Conservation (phyloP, 129 eudicot species). For the Cynara cardunculus region DNA sequence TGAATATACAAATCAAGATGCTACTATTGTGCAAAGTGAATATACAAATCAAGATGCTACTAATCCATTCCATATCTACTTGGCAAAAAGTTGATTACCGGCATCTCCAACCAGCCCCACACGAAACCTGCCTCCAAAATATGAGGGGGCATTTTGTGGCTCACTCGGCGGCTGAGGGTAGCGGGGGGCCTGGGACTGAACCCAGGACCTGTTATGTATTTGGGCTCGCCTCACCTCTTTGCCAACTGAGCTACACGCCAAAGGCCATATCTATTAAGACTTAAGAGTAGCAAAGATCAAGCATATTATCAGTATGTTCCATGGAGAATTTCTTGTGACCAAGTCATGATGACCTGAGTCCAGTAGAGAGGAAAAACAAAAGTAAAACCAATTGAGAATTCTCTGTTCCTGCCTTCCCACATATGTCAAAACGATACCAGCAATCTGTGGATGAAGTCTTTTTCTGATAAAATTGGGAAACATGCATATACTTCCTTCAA, state of each 20-base stretch:
- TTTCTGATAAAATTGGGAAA: not conserved
- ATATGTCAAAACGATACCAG: not conserved
- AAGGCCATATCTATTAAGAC: no score
- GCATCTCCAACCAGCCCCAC: no score
- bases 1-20: not conserved
- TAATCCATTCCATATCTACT: not conserved
- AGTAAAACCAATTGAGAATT: not conserved
- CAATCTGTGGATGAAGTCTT: not conserved
- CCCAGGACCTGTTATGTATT: no score
- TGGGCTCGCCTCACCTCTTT: no score
- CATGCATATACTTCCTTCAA: not conserved
- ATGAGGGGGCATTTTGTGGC: no score
- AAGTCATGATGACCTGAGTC: not conserved
- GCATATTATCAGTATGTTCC: not conserved
- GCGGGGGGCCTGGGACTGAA: no score
- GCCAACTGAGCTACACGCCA: no score
- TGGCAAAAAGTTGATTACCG: no score
- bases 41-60: not conserved
- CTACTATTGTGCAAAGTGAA: not conserved
- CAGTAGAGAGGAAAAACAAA: not conserved
- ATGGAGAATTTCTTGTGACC: not conserved
- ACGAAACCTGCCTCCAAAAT: no score
- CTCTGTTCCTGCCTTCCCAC: no score
- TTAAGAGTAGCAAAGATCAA: not conserved
- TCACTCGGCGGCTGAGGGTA: no score